Percentiles rank a stretch among this genome's conserved stretches.
Evolutionary conservation across 768 basidiomycete species (phyloP).

Genomic region (Podaxis pistillaris): DNA sequence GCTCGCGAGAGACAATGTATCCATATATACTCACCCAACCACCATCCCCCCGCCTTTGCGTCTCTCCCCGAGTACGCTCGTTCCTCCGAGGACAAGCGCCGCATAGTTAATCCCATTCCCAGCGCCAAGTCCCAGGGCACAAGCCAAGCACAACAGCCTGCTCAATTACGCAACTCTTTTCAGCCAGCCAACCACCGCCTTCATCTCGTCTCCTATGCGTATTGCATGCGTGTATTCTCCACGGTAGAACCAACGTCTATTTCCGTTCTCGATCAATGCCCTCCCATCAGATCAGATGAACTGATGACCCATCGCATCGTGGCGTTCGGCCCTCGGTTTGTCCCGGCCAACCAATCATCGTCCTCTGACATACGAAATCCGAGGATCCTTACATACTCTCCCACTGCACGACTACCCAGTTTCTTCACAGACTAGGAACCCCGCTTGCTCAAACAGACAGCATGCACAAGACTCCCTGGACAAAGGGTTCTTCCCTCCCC

Average conservation of each 20-base stretch:
- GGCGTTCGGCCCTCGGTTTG: neutral
- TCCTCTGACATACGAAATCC: neutral
- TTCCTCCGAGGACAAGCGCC: neutral
- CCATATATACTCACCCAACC: too few species aligned
- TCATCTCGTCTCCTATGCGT: neutral
- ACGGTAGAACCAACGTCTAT: neutral
- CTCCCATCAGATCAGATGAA: neutral
- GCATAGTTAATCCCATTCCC: neutral
- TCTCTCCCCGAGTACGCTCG: neutral
- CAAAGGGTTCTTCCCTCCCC: conserved; percentile 40
- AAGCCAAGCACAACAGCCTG: neutral
- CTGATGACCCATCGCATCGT: conserved; percentile 12
- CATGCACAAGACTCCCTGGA: conserved; percentile 47
- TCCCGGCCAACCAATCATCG: neutral
- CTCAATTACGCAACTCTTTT: neutral
- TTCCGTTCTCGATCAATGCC: neutral
- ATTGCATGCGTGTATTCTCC: neutral
- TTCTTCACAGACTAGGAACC: too few species aligned
- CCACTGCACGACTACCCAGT: neutral
- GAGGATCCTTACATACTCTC: neutral
- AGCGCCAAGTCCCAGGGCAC: neutral
- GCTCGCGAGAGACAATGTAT: too few species aligned
- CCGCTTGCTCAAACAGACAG: neutral
- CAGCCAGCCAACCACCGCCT: too few species aligned
- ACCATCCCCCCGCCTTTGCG: too few species aligned